Conservation (phyloP, 805 yeast genomes). For the Zygoascus tannicola region DNA sequence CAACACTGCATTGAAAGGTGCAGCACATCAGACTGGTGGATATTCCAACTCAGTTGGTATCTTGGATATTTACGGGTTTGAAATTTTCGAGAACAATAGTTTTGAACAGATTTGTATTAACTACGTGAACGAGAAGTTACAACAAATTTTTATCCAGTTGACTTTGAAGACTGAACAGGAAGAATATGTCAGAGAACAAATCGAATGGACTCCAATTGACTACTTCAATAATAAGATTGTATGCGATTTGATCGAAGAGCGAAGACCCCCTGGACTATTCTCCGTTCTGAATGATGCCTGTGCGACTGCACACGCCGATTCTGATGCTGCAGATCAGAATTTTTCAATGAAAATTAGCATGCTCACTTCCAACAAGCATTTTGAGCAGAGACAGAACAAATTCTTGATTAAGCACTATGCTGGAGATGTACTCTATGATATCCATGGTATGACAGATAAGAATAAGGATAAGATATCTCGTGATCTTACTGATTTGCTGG, state of each 20-base stretch:
- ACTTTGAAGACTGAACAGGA: constrained; percentile 97
- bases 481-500: constrained; percentile 72
- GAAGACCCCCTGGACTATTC: constrained; percentile 92
- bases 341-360: constrained; percentile 85
- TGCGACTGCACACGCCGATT: constrained; percentile 98
- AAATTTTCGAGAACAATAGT: constrained; percentile 88
- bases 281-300: constrained; percentile 95
- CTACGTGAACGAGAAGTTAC: constrained; percentile 90
- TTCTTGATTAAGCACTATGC: constrained; percentile 94
- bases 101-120: constrained; percentile 94
- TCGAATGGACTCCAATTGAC: constrained; percentile 95
- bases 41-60: constrained; percentile 73
- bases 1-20: constrained; percentile 50
- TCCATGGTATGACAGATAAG: constrained; percentile 86
- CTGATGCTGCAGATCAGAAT: constrained; percentile 92
- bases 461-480: constrained; percentile 90
- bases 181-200: constrained; percentile 89
- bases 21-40: constrained; percentile 34
- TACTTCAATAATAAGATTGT: constrained; percentile 94
- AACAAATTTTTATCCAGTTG: constrained; percentile 91
- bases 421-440: constrained; percentile 93
- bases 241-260: constrained; percentile 89
- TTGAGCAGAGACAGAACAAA: constrained; percentile 79
- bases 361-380: constrained; percentile 75
- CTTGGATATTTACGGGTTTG: constrained; percentile 92